Evolutionary conservation across 257 asterid genomes (phyloP), one percentile per base, ranked within the genome.

Genomic region (Solanum bulbocastanum): DNA sequence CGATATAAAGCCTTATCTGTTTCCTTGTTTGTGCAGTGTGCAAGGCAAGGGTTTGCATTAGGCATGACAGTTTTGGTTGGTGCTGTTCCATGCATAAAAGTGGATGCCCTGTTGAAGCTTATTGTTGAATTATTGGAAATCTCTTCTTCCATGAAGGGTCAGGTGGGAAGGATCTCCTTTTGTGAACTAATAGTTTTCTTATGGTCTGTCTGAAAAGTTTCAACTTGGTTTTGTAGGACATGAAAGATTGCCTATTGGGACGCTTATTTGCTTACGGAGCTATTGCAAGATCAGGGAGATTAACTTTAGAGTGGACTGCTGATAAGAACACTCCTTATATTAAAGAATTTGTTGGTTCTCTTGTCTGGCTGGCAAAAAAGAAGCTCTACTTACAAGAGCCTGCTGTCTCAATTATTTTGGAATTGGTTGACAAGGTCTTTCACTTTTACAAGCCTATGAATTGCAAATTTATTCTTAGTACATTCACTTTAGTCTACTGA

Each of bases 231-330:
- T 72, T 90, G 32, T 69, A 97, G 99, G 99, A 97, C 93, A 95
- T 90, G 75, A 96, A 92, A 90, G 99, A 96, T 92, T 91, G 93
- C 87, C 90, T 94, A 76, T 89, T 97, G 83, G 99, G 99, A 13
- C 99, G 98, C 58, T 91, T 97, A 91, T 96, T 97, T 94, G 96
- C 99, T 85, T 97, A 97, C 90, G 99, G 98, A 88, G 98, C 99
- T 88, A 91, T 96, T 88, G 98, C 98, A 82, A 91, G 99, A 93
- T 97, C 99, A 35, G 99, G 99, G 90, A 94, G 93, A 89, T 92
- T 97, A 33, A 89, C 93, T 40, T 92, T 91, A 88, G 99, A 94
- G 90, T 92, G 94, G 96, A 90, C 32, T 42, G 87, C 89, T 15
- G 90, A 91, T 90, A 90, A 90, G 39, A 87, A 93, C 84, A 89